Evolutionary conservation across 257 asterid species (phyloP).

Genomic region (Anisodus acutangulus): DNA sequence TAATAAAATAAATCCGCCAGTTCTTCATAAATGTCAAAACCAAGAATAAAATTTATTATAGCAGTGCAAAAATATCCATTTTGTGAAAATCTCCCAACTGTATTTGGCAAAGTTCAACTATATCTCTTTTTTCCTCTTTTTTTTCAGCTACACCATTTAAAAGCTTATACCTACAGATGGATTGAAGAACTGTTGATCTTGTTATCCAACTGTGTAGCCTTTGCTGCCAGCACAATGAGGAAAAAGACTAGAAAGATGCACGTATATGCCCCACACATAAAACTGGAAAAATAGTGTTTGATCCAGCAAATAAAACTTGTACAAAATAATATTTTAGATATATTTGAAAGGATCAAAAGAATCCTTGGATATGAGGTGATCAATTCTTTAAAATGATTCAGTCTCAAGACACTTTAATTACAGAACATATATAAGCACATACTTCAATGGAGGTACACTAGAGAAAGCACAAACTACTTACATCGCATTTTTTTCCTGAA

Average conservation of each 20-base stretch:
- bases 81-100: too few species aligned
- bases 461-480: conserved; percentile 5
- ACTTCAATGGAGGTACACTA: conserved; percentile 7
- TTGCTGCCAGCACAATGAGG: background rate
- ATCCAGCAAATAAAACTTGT: background rate
- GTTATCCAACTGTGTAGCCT: background rate
- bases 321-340: background rate
- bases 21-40: too few species aligned
- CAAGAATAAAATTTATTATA: too few species aligned
- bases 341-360: background rate
- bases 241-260: background rate
- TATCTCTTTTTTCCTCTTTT: background rate
- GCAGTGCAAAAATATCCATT: too few species aligned
- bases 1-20: too few species aligned
- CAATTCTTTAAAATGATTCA: conserved; percentile 10
- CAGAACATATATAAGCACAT: background rate
- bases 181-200: background rate
- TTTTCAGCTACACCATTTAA: background rate
- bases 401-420: background rate
- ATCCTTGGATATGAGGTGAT: background rate
- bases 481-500: background rate
- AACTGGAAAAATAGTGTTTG: background rate
- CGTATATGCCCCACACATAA: background rate
- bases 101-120: background rate
- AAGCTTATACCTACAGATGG: background rate